phyloP scores from a whole-genome alignment of 1,284 basidiomycete species.

The Cystobasidium slooffiae region DNA sequence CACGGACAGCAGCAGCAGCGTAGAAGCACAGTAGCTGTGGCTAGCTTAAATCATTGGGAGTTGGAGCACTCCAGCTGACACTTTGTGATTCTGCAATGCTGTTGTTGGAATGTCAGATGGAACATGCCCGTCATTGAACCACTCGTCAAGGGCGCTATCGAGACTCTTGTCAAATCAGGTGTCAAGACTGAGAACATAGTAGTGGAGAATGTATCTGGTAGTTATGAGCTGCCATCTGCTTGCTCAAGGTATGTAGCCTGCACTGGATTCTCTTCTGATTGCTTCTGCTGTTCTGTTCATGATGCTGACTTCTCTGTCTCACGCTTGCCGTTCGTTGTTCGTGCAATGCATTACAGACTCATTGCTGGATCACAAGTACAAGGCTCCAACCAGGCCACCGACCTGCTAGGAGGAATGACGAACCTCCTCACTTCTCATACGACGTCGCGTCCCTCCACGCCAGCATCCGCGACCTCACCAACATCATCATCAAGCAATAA shows the following conservation, averaged over 20 bases:
- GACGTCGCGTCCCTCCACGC: constrained; percentile 57
- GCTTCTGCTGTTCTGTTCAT: neutral
- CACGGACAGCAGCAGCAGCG: too few relatives aligned
- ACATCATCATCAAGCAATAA: constrained; percentile 55
- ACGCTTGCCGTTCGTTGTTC: too few relatives aligned
- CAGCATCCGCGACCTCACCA: constrained; percentile 59
- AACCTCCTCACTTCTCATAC: constrained; percentile 45
- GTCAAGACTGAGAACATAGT: constrained; percentile 89
- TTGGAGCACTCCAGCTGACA: neutral
- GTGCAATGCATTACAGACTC: constrained; percentile 62
- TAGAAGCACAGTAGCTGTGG: neutral
- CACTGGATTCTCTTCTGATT: constrained; percentile 6
- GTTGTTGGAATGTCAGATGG: constrained; percentile 47
- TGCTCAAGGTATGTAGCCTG: constrained; percentile 5
- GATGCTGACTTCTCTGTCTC: too few relatives aligned
- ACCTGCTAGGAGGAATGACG: constrained; percentile 75
- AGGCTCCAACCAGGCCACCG: constrained; percentile 69
- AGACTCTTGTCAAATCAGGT: constrained; percentile 61
- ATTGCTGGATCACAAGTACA: constrained; percentile 84
- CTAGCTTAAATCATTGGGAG: neutral
- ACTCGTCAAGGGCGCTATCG: constrained; percentile 50
- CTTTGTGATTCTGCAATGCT: neutral
- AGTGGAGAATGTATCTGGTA: constrained; percentile 88
- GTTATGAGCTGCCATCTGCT: constrained; percentile 89
- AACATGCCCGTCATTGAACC: constrained; percentile 52